These are phyloP conservation scores for Mitragyna speciosa DNA, from an alignment of 257 asterid species.

Conservation along the genomic window DNA sequence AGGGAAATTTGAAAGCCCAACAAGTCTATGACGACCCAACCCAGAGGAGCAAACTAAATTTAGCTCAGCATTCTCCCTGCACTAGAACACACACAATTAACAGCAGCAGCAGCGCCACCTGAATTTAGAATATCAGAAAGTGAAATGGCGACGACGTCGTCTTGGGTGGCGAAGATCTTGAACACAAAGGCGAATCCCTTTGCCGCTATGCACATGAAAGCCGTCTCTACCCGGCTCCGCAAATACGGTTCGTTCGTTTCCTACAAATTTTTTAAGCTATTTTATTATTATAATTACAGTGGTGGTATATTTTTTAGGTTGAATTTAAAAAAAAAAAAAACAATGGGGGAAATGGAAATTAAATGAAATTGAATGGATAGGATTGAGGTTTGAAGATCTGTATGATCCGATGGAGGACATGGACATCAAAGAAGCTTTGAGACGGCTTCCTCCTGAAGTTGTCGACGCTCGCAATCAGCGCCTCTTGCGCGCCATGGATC, in stretches of 20 bases:
- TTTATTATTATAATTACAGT: neutral
- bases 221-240: conserved; percentile 33
- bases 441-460: conserved; percentile 70
- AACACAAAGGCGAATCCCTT: conserved; percentile 24
- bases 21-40: neutral
- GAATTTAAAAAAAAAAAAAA: neutral
- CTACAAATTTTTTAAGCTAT: neutral
- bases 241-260: conserved; percentile 27
- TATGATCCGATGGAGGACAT: conserved; percentile 69
- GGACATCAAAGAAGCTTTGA: conserved; percentile 85
- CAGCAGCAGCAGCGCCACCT: neutral
- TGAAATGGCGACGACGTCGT: conserved; percentile 29
- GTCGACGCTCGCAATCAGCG: conserved; percentile 89
- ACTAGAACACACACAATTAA: too few species aligned
- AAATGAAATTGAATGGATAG: neutral
- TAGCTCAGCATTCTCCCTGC: too few species aligned
- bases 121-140: neutral
- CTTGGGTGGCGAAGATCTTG: conserved; percentile 20
- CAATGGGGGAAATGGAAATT: neutral
- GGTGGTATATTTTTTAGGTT: neutral
- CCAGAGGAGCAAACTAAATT: too few species aligned
- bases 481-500: conserved; percentile 78
- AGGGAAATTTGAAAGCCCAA: too few species aligned
- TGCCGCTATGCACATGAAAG: conserved; percentile 35
- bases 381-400: conserved; percentile 49